These are phyloP conservation scores for Epichloe brachyelytri DNA, from an alignment of 2,329 filamentous ascomycete genomes.

Conservation along the genomic window DNA sequence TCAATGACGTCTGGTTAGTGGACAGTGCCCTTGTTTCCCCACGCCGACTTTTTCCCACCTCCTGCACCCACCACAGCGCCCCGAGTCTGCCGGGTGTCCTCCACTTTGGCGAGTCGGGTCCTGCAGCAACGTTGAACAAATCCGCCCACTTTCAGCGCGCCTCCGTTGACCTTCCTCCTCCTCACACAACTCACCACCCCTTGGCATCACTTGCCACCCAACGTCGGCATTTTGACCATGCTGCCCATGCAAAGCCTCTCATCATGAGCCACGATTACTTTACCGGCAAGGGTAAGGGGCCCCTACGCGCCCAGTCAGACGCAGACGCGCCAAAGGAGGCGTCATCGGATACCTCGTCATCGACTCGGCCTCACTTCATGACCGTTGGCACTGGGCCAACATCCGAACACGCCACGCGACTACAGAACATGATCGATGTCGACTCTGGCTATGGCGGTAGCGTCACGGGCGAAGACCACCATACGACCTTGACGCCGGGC, in stretches of 20 bases:
- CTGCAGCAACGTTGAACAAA: background rate
- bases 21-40: background rate
- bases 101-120: no score
- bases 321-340: constrained; percentile 15
- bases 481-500: constrained; percentile 11
- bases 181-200: background rate
- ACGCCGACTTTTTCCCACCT: constrained; percentile 1
- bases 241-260: constrained; percentile 16
- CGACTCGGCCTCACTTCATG: constrained; percentile 56
- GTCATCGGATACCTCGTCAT: constrained; percentile 13
- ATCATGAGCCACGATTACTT: constrained; percentile 50
- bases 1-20: background rate
- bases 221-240: constrained; percentile 18
- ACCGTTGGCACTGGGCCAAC: constrained; percentile 74
- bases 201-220: background rate
- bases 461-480: constrained; percentile 48
- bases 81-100: background rate
- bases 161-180: background rate
- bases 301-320: constrained; percentile 20
- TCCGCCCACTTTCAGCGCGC: background rate
- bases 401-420: constrained; percentile 65
- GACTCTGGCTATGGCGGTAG: constrained; percentile 92
- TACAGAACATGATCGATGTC: constrained; percentile 69
- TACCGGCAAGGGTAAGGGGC: constrained; percentile 40
- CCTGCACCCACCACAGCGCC: background rate